These are phyloP conservation scores for Berkeleyomyces rouxiae DNA, from an alignment of 2,329 filamentous ascomycete species.

Conservation along the genomic window DNA sequence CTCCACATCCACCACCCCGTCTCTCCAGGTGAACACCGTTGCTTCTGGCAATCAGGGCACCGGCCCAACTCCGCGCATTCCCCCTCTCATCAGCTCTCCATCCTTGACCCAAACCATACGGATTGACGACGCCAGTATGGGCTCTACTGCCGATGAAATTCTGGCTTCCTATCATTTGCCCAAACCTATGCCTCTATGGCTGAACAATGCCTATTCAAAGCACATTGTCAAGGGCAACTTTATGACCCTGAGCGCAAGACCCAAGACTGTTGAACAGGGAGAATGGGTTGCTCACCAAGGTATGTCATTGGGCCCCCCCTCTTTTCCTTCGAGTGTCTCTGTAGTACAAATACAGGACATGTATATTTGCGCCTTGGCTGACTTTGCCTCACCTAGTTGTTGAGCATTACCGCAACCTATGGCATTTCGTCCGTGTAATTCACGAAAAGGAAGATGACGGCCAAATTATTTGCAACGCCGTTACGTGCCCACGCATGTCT, in stretches of 20 bases:
- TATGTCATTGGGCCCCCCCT: conserved; percentile 25
- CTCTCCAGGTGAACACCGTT: conserved; percentile 6
- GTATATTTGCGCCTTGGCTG: background rate
- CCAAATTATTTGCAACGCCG: conserved; percentile 64
- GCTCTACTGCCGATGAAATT: conserved; percentile 34
- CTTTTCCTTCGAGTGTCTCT: background rate
- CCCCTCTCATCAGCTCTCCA: conserved; percentile 45
- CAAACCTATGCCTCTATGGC: conserved; percentile 53
- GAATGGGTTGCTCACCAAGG: conserved; percentile 95
- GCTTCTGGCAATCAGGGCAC: conserved; percentile 5
- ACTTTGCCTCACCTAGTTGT: conserved; percentile 43
- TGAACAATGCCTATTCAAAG: conserved; percentile 57
- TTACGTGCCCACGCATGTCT: conserved; percentile 79
- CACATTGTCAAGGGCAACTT: conserved; percentile 96
- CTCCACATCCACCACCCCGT: conserved; percentile 10
- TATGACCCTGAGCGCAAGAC: conserved; percentile 83
- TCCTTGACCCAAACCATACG: conserved; percentile 51
- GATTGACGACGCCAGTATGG: conserved; percentile 42
- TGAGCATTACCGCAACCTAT: conserved; percentile 78
- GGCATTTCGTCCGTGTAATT: conserved; percentile 76
- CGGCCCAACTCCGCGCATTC: conserved; percentile 27
- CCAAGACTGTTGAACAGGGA: conserved; percentile 81
- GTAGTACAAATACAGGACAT: background rate
- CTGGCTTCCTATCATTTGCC: conserved; percentile 47
- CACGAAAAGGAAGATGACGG: conserved; percentile 72